A percentile compares a stretch with the other conserved stretches of the same genome.
phyloP scores from a whole-genome alignment of 257 asterid genomes.

The Solanum sejunctum region DNA sequence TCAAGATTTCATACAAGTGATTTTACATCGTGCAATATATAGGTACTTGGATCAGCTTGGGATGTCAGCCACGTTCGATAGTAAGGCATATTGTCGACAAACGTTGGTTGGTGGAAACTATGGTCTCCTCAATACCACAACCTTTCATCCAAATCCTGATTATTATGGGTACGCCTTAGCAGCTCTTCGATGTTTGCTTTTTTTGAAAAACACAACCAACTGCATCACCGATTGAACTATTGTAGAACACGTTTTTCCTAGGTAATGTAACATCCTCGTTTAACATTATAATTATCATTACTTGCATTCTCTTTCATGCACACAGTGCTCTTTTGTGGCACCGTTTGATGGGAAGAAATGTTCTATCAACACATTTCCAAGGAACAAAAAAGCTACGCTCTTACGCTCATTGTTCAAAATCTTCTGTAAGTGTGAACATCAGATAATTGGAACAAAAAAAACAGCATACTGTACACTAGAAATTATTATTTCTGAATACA shows the following conservation, averaged over 20 bases:
- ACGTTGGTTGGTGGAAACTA: conserved; percentile 84
- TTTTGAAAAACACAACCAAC: neutral
- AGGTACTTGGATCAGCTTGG: conserved; percentile 95
- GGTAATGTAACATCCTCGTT: neutral
- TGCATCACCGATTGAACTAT: neutral
- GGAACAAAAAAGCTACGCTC: conserved; percentile 57
- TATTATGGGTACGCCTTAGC: conserved; percentile 50
- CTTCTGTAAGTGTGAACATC: conserved; percentile 26
- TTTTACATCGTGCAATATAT: neutral
- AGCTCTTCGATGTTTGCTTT: neutral
- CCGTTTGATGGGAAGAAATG: conserved; percentile 69
- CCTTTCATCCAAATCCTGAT: conserved; percentile 75
- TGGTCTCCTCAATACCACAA: conserved; percentile 59
- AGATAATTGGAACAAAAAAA: neutral
- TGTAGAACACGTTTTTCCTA: neutral
- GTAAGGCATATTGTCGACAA: conserved; percentile 86
- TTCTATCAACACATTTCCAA: conserved; percentile 38
- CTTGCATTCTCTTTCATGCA: neutral
- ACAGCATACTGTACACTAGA: neutral
- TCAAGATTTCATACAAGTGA: neutral
- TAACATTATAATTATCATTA: neutral
- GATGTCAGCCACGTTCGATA: conserved; percentile 56
- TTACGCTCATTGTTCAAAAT: conserved; percentile 73
- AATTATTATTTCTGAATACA: neutral
- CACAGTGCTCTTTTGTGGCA: conserved; percentile 92